Percentiles rank a stretch among this genome's conserved stretches.
Conservation (phyloP, 768 basidiomycete species). For the Russula foetens region DNA sequence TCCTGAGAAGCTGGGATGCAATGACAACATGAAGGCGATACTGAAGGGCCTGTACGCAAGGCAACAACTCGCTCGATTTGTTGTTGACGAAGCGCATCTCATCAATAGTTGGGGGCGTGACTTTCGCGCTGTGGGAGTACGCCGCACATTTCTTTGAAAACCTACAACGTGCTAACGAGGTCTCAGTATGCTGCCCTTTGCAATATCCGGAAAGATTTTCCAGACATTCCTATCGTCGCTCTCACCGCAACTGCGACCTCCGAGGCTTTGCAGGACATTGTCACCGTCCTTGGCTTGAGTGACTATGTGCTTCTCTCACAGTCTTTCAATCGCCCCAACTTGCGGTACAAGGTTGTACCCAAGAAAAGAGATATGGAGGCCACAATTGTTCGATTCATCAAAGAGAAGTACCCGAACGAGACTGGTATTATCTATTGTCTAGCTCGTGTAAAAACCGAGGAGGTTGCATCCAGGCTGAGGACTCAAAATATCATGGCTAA, state of each 20-base stretch:
- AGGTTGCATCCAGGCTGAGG: conserved; percentile 60
- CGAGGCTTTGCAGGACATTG: conserved; percentile 72
- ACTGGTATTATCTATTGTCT: conserved; percentile 85
- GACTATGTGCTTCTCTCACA: conserved; percentile 56
- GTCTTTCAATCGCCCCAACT: conserved; percentile 92
- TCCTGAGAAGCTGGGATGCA: conserved; percentile 78
- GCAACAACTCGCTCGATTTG: conserved; percentile 72
- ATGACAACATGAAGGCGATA: conserved; percentile 43
- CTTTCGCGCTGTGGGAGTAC: conserved; percentile 49
- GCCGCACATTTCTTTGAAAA: background rate
- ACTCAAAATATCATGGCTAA: conserved; percentile 52
- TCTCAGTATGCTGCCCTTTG: conserved; percentile 29
- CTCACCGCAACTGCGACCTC: conserved; percentile 91
- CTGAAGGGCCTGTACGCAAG: conserved; percentile 49
- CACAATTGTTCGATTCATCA: conserved; percentile 66
- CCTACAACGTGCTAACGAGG: background rate
- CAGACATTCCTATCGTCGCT: conserved; percentile 86
- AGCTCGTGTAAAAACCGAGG: conserved; percentile 68
- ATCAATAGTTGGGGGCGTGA: conserved; percentile 93
- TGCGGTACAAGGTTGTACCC: conserved; percentile 59
- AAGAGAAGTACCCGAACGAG: conserved; percentile 42
- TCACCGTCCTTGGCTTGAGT: conserved; percentile 53
- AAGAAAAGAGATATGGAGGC: conserved; percentile 40
- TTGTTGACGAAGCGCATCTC: conserved; percentile 95
- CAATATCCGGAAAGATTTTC: conserved; percentile 63